Conservation (phyloP, 2,329 filamentous ascomycete species). For the Colletotrichum euphorbiae region DNA sequence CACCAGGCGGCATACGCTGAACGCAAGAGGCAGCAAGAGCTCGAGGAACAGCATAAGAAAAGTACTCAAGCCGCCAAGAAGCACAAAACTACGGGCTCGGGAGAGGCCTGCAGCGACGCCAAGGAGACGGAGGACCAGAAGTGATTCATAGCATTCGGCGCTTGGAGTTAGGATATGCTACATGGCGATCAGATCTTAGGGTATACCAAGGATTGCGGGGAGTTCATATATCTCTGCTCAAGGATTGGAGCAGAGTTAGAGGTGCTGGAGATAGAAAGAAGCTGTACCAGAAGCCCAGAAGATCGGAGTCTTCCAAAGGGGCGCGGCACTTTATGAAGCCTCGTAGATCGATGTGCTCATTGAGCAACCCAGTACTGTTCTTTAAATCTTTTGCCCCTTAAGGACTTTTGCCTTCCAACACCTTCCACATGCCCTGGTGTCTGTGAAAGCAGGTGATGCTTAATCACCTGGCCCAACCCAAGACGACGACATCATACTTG, state of each 20-base stretch:
- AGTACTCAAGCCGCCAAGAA: background rate
- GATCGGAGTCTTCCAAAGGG: background rate
- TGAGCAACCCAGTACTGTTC: background rate
- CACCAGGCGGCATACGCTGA: conserved; percentile 15
- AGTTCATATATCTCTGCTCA: background rate
- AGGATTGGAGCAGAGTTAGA: too few relatives aligned
- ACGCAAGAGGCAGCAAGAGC: background rate
- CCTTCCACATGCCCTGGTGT: background rate
- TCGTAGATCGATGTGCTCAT: background rate
- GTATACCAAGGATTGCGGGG: too few relatives aligned
- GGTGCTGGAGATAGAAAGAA: background rate
- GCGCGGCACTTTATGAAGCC: background rate
- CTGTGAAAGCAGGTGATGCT: too few relatives aligned
- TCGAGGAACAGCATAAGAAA: background rate
- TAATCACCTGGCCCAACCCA: background rate
- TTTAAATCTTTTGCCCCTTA: background rate
- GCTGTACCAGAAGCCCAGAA: background rate
- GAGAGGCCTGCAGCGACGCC: background rate
- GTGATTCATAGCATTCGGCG: too few relatives aligned
- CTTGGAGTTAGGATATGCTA: too few relatives aligned
- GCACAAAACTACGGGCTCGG: background rate
- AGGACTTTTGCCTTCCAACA: too few relatives aligned
- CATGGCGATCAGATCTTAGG: too few relatives aligned
- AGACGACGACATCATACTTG: background rate
- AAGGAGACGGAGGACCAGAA: background rate